These are phyloP conservation scores for Agrocybe pediades DNA, from an alignment of 768 basidiomycete genomes.

Conservation along the genomic window DNA sequence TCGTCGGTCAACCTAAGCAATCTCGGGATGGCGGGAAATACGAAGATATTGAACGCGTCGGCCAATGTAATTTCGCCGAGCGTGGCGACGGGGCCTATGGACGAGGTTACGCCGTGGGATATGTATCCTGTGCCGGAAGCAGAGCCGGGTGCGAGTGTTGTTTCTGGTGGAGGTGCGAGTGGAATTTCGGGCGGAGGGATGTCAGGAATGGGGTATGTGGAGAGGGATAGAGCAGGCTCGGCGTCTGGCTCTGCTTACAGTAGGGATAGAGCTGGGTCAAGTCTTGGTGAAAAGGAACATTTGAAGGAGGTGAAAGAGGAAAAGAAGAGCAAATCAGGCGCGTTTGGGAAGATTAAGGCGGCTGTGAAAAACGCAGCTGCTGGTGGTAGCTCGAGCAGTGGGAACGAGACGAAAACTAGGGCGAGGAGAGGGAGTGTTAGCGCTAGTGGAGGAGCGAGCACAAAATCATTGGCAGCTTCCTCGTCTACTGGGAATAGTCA, in stretches of 20 bases:
- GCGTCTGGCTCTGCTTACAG: no score
- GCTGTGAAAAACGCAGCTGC: not conserved
- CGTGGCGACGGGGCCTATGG: constrained; percentile 8
- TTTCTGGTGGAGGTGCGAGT: not conserved
- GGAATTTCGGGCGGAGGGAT: not conserved
- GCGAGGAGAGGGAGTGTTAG: not conserved
- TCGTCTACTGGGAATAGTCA: no score
- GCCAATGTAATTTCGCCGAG: not conserved
- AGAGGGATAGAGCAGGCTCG: not conserved
- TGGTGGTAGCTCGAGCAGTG: not conserved
- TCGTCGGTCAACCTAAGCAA: not conserved
- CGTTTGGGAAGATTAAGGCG: not conserved
- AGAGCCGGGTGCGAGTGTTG: no score
- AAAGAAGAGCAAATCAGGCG: not conserved
- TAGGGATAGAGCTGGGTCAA: no score
- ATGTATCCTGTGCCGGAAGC: constrained; percentile 7
- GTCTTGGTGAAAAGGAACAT: not conserved
- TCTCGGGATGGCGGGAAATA: not conserved
- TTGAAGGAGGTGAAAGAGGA: not conserved
- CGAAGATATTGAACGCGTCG: not conserved
- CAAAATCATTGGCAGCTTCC: no score
- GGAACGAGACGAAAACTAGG: not conserved
- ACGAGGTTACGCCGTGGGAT: constrained; percentile 18
- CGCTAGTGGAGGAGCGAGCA: not conserved
- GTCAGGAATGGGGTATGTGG: not conserved